phyloP scores from a whole-genome alignment of 139 green algal species.

The Tetratostichococcus sp. region DNA sequence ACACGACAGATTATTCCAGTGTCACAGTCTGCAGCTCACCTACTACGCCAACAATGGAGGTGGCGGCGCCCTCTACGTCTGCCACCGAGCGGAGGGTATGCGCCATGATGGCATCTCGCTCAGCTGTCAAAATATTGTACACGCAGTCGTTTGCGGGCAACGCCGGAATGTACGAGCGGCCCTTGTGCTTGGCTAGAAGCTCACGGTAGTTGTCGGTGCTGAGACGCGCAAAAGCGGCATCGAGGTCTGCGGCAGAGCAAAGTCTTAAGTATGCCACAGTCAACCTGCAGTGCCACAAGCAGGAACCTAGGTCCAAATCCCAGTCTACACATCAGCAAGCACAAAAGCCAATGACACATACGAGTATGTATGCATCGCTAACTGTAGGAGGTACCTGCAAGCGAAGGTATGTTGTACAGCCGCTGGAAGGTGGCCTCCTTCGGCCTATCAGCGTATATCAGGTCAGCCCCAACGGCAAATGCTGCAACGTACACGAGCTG shows the following conservation, averaged over 20 bases:
- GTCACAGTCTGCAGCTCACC: background rate
- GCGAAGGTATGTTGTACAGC: constrained; percentile 17
- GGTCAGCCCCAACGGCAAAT: constrained; percentile 36
- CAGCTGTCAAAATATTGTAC: background rate
- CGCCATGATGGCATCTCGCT: background rate
- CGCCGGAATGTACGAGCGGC: too few relatives aligned
- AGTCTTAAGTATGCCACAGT: too few relatives aligned
- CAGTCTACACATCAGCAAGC: background rate
- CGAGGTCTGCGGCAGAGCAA: constrained; percentile 11
- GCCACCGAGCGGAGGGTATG: background rate
- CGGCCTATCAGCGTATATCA: constrained; percentile 70
- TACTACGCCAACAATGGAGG: background rate
- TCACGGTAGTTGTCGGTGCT: constrained; percentile 6
- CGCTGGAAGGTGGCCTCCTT: constrained; percentile 67
- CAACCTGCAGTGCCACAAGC: too few relatives aligned
- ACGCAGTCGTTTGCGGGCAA: background rate
- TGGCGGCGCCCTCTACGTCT: background rate
- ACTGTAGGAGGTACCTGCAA: constrained; percentile 1
- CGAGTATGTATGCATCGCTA: too few relatives aligned
- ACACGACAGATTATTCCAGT: too few relatives aligned
- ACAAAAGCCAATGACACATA: too few relatives aligned
- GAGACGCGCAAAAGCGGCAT: background rate
- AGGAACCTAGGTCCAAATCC: too few relatives aligned
- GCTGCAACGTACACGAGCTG: constrained; percentile 75
- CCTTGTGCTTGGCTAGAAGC: constrained; percentile 23